Percentiles rank a stretch among this genome's conserved stretches.
Evolutionary conservation across 108 stramenopile species (phyloP).

Genomic region (Nitzschia palea): DNA sequence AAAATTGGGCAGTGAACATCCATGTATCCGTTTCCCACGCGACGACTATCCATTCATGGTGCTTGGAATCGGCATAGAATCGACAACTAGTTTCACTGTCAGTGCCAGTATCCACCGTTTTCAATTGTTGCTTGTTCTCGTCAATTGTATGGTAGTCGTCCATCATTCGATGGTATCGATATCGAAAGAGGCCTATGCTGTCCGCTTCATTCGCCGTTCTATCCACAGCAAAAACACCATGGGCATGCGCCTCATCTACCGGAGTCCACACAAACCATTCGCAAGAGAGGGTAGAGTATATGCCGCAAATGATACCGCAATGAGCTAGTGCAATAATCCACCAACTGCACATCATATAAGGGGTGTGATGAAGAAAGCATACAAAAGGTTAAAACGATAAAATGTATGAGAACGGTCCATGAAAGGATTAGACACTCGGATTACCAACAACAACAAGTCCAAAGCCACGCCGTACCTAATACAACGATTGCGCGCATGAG

Average conservation of each 20-base stretch:
- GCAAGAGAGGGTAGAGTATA: conserved; percentile 5
- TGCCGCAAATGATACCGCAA: neutral
- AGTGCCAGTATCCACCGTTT: neutral
- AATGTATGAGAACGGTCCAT: too few relatives aligned
- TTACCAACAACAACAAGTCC: too few relatives aligned
- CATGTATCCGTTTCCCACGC: neutral
- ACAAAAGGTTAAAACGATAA: too few relatives aligned
- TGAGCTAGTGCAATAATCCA: neutral
- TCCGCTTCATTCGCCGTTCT: neutral
- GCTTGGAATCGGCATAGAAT: neutral
- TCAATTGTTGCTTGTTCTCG: too few relatives aligned
- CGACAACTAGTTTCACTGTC: neutral
- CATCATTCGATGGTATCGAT: too few relatives aligned
- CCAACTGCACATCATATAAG: too few relatives aligned
- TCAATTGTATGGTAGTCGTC: too few relatives aligned
- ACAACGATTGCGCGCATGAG: neutral
- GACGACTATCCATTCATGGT: conserved; percentile 1
- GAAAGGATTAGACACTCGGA: too few relatives aligned
- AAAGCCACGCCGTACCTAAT: neutral
- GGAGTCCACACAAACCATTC: conserved; percentile 3
- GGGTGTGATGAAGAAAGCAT: too few relatives aligned
- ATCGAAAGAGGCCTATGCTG: conserved; percentile 10
- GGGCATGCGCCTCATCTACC: neutral
- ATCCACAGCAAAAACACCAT: neutral
- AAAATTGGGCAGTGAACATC: conserved; percentile 11